A percentile compares a stretch with the other conserved stretches of the same genome.
Conservation (phyloP, 495 filamentous ascomycete species). For the Symbiotaphrina buchneri region DNA sequence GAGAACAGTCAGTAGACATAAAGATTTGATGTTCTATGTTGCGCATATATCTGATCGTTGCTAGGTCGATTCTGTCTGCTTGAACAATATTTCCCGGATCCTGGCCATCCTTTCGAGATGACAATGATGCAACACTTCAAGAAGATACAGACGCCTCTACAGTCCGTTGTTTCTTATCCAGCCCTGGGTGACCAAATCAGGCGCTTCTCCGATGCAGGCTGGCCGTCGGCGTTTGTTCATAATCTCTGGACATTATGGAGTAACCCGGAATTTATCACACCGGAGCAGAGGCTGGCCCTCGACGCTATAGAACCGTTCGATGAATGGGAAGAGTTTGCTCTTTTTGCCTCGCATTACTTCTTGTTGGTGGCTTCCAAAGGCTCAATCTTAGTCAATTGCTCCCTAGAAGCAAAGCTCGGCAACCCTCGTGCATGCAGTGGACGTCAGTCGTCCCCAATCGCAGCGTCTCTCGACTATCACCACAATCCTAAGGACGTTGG, state of each 20-base stretch:
- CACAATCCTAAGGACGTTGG: slow-evolving; percentile 8
- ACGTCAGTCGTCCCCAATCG: neutral
- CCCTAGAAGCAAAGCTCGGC: neutral
- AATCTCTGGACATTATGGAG: slow-evolving; percentile 68
- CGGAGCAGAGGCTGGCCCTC: slow-evolving; percentile 27
- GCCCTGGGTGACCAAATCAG: slow-evolving; percentile 33
- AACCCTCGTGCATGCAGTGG: neutral
- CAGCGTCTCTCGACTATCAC: slow-evolving; percentile 3
- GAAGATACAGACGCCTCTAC: slow-evolving; percentile 55
- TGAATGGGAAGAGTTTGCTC: slow-evolving; percentile 86
- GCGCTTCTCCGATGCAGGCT: slow-evolving; percentile 44
- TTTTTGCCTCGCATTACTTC: slow-evolving; percentile 76
- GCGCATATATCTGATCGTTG: neutral
- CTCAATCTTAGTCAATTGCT: neutral
- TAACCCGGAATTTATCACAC: slow-evolving; percentile 31
- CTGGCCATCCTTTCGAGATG: slow-evolving; percentile 58
- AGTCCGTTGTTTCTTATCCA: slow-evolving; percentile 49
- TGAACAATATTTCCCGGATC: slow-evolving; percentile 64
- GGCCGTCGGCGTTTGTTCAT: slow-evolving; percentile 32
- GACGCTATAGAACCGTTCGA: slow-evolving; percentile 67
- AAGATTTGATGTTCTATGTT: too few relatives aligned
- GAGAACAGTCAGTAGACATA: slow-evolving; percentile 23
- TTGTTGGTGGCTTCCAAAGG: slow-evolving; percentile 35
- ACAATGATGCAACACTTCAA: slow-evolving; percentile 77
- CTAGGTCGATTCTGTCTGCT: slow-evolving; percentile 50